Evolutionary conservation across 2,329 filamentous ascomycete species (phyloP), one percentile per base, ranked within the genome.

Genomic region (Verticillium zaregamsianum): DNA sequence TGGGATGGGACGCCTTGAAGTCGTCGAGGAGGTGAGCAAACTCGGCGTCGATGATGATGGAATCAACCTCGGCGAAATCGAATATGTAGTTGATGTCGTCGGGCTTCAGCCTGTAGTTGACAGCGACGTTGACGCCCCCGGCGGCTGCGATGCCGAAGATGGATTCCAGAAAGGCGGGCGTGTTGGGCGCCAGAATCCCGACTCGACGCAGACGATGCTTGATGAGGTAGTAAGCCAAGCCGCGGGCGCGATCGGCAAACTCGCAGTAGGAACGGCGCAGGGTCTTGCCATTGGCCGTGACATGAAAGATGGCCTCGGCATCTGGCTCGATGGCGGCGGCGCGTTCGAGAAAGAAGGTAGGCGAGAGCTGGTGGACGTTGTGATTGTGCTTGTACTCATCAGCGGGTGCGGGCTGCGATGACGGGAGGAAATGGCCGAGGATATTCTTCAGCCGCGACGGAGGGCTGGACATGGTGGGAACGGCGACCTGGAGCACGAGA

Each of bases 51-150:
- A 91, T 92, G 61, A 99, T 88, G 66, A 99, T 92, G 59, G 86
- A 80, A 70, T 99, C 94, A 0, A 91, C 93, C 62, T 96, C 91
- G 7, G 90, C 87, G 77, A 93, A 94, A 49, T 89, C 86, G 70
- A 99, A 92, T 64, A 98, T 96, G 74, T 98, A 99, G 23, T 85
- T 81, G 62, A 99, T 89, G 70, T 99, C 95, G 64, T 93, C 91
- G 39, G 85, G 80, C 73, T 95, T 95, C 55, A 97, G 79, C 64
- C 82, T 73, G 68, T 84, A 84, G 69, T 87, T 87, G 32, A 75
- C 83, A 2, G 84, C 83, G 59, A 97, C 90, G 64, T 93, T 87
- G 28, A 96, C 85, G 8, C 83, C 91, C 1, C 92, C 92, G 0
- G 91, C 91, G 1, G 91, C 93, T 1, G 88, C 89, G 67, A 97